Base-by-base conservation (phyloP, 495 filamentous ascomycete genomes). In the Sordaria brevicollis region DNA sequence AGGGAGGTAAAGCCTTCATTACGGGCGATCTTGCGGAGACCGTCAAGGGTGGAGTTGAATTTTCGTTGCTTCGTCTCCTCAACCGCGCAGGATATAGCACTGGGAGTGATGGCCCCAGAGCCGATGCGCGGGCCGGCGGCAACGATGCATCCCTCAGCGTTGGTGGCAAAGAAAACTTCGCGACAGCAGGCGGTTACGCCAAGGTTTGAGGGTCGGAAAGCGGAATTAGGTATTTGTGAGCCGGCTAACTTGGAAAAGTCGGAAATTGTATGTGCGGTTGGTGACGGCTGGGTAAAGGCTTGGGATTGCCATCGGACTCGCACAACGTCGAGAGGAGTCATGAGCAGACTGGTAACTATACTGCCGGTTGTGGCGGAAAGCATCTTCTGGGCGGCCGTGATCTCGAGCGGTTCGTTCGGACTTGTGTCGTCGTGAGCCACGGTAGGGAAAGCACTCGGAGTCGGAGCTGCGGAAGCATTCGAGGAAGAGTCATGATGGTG, bases 271-370 rank as follows among this genome's bases (percentile, higher is more conserved):
- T 66, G 43, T 31, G 75, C 70, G 6, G 43, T 68, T 37, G 54
- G 69, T 8, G 80, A 66, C 70, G 72, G 86, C 68, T 71, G 84
- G 83, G 84, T 76, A 34, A 82, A 67, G 72, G 76, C 72, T 70
- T 98, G 94, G 0, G 96, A 93, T 81, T 99, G 95, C 69, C 96
- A 84, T 65, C 95, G 92, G 43, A 99, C 93, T 11, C 95, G 92
- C 67, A 99, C 96, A 62, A 99, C 96, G 78, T 99, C 95, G 29
- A 99, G 88, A 70, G 95, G 95, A 17, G 96, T 99, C 13, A 96
- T 96, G 67, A 98, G 85, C 13, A 99, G 81, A 35, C 91, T 93
- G 10, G 95, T 98, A 67, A 98, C 80, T 70, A 98, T 81, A 76
- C 93, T 97, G 25, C 95, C 95, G 10, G 89, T 90, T 19, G 93